Percentiles rank a stretch among this genome's conserved stretches.
Evolutionary conservation across 441 rosid genomes (phyloP).

Genomic region (Manihot esculenta): DNA sequence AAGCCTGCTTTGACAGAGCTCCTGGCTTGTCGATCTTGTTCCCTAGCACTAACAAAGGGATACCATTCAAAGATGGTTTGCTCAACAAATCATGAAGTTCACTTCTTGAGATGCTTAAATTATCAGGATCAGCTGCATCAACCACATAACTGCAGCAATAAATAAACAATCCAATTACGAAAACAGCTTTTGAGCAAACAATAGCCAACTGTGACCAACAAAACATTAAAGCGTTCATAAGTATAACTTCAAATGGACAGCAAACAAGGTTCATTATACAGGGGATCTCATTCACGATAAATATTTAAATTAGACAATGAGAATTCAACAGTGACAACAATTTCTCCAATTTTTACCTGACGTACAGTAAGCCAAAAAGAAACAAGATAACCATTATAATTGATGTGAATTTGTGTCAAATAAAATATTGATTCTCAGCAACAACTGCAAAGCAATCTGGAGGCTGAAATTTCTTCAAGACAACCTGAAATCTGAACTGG

Average conservation of each 20-base stretch:
- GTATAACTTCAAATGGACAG: neutral
- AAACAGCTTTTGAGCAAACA: no score
- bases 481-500: neutral
- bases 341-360: neutral
- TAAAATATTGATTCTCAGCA: neutral
- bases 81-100: constrained; percentile 78
- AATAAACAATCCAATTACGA: neutral
- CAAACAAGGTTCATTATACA: neutral
- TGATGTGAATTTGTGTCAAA: neutral
- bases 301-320: neutral
- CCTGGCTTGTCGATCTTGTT: constrained; percentile 91
- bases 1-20: constrained; percentile 81
- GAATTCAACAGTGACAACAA: neutral
- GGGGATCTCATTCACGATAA: neutral
- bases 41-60: constrained; percentile 85
- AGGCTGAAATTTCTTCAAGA: neutral
- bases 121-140: constrained; percentile 88
- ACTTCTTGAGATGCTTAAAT: constrained; percentile 67
- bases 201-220: no score
- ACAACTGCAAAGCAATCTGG: no score
- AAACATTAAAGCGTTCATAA: no score
- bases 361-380: no score
- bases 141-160: constrained; percentile 67
- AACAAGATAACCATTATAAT: neutral
- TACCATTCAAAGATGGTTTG: constrained; percentile 74